These are phyloP conservation scores for Vitis hybrid DNA, from an alignment of 177 flowering plant species.

Conservation along the genomic window DNA sequence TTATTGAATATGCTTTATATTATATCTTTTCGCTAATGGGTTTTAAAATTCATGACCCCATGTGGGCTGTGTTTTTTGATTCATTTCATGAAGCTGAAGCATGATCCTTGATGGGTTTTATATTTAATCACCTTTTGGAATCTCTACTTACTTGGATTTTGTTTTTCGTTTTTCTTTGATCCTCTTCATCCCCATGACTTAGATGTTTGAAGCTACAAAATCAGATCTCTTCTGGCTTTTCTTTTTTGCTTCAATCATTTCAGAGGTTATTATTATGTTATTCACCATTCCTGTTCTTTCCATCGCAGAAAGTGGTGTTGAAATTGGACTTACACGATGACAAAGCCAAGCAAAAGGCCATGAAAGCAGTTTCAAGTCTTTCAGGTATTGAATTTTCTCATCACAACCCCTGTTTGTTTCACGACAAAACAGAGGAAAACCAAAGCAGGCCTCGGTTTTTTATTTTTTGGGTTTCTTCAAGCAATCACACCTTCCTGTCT, in stretches of 20 bases:
- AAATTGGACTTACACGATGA: conserved; percentile 47
- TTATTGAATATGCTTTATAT: too few species aligned
- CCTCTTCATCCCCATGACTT: too few species aligned
- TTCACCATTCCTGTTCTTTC: neutral
- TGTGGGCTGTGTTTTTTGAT: too few species aligned
- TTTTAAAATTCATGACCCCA: too few species aligned
- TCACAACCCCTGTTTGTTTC: neutral
- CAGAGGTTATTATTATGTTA: neutral
- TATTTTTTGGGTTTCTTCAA: neutral
- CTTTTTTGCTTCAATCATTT: neutral
- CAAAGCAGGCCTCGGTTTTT: neutral
- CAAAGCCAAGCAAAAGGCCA: conserved; percentile 49
- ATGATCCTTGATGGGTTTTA: too few species aligned
- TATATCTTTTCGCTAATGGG: too few species aligned
- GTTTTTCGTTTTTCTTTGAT: too few species aligned
- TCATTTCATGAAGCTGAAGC: too few species aligned
- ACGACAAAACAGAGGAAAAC: neutral
- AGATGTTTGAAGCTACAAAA: too few species aligned
- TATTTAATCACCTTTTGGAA: too few species aligned
- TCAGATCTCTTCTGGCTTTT: neutral
- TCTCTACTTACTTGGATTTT: too few species aligned
- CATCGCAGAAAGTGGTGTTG: conserved; percentile 47
- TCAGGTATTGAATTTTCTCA: conserved; percentile 26
- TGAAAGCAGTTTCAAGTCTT: conserved; percentile 43
- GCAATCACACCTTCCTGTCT: neutral